These are phyloP conservation scores for Perkinsus marinus DNA, from an alignment of 169 alveolate genomes.

Conservation along the genomic window DNA sequence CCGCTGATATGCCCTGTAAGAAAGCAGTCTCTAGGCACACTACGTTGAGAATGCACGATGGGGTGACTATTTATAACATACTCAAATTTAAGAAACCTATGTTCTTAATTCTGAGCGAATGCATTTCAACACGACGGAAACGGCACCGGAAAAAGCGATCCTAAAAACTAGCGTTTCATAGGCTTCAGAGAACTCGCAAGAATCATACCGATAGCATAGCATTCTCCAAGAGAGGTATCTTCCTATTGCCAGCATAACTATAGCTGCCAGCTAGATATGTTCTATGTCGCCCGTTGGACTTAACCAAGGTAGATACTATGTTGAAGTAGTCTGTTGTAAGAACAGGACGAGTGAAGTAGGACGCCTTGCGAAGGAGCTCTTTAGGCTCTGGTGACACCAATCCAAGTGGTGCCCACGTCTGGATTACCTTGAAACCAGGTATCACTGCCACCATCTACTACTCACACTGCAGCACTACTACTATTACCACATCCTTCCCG, in stretches of 20 bases:
- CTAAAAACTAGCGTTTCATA: no score
- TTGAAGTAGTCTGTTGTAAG: background rate
- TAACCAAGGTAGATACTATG: background rate
- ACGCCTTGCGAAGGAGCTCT: background rate
- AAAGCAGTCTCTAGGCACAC: background rate
- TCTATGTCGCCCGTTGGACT: background rate
- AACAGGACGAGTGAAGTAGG: background rate
- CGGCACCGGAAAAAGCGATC: no score
- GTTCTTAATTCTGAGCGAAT: no score
- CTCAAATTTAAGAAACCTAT: no score
- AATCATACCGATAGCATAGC: background rate
- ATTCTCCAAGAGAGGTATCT: background rate
- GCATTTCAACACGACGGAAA: no score
- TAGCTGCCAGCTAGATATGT: background rate
- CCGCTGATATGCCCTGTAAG: background rate
- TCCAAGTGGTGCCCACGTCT: background rate
- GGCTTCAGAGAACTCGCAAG: no score
- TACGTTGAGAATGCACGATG: no score
- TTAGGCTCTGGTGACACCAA: background rate
- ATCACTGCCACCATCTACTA: background rate
- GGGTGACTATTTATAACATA: no score
- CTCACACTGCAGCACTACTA: background rate
- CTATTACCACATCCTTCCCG: background rate
- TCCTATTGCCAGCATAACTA: background rate
- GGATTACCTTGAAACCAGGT: background rate